Evolutionary conservation across 176 grass and related monocot genomes (phyloP), one percentile per base, ranked within the genome.

Genomic region (Oryza rufipogon): DNA sequence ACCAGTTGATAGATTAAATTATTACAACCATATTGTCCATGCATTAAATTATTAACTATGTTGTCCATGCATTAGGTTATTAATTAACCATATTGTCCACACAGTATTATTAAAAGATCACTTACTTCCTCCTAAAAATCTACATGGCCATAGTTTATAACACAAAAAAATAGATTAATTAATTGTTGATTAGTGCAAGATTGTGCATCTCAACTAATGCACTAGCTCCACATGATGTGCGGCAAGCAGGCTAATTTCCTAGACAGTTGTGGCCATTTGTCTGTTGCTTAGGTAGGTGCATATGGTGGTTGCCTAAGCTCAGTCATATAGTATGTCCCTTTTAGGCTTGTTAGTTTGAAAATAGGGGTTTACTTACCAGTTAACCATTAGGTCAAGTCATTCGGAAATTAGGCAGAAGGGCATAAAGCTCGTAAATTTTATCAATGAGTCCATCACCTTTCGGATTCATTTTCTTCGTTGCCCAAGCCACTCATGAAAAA

Each of bases 331-430:
- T 45, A 68, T 80, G 48, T 14, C 39, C 71, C 71, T 52, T 58
- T 58, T 58, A 58, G 54, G 54, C 19, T 6, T 34, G 66, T 33
- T 78, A 51, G 36, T 84, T 89, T 89, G 83, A 77, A 28, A 78
- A 86, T 71, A 44, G 51, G 76, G 68, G 20, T 13, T 66, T 65
- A 42, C 15, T 88, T 80, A 39, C 70, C 77, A 39, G 77, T 66
- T 89, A 76, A 46, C 88, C 71, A 77, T 54, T 36, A 54, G 33
- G 32, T 4, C 32, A 86, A 77, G 73, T 73, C 78, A 73, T 82
- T 81, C 73, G 32, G 72, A 58, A 86, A 86, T 86, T 89, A 86
- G 88, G 88, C 83, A 66, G 79, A 73, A 89, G 67, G 69, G 73
- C 78, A 86, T 34, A 77, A 89, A 85, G 78, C 63, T 73, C 58